Evolutionary conservation across 176 grass and related monocot species (phyloP).

Genomic region (Elaeis guineensis): DNA sequence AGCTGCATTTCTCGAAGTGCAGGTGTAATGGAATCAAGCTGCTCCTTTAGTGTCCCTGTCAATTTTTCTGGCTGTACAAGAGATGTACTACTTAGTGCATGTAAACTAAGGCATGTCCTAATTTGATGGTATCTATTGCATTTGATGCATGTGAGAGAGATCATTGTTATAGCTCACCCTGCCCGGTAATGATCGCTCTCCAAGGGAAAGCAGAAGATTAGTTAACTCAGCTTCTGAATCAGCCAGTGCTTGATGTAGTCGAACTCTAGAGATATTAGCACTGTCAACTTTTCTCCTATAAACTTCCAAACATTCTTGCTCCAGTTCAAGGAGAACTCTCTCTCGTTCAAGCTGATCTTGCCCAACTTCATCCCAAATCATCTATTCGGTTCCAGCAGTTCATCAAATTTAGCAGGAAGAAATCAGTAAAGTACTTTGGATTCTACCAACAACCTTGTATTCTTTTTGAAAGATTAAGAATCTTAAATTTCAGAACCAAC

Average conservation of each 20-base stretch:
- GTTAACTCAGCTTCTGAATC: constrained; percentile 91
- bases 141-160: too few species aligned
- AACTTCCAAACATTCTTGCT: constrained; percentile 76
- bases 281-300: constrained; percentile 89
- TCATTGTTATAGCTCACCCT: constrained; percentile 31
- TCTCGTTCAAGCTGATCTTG: constrained; percentile 66
- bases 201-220: constrained; percentile 89
- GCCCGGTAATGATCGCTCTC: constrained; percentile 84
- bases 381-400: constrained; percentile 30
- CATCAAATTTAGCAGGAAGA: neutral
- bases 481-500: constrained; percentile 1
- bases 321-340: constrained; percentile 57
- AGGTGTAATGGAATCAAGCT: constrained; percentile 86
- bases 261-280: constrained; percentile 70
- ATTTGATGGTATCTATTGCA: too few species aligned
- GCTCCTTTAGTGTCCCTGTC: constrained; percentile 73
- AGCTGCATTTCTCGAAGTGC: constrained; percentile 95
- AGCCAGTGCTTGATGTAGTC: constrained; percentile 84
- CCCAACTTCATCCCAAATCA: constrained; percentile 98
- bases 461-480: too few species aligned
- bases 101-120: too few species aligned
- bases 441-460: too few species aligned
- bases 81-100: too few species aligned
- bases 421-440: too few species aligned
- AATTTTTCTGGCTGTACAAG: constrained; percentile 68